Conservation (phyloP, 2,329 filamentous ascomycete species). For the Venturia asperata region DNA sequence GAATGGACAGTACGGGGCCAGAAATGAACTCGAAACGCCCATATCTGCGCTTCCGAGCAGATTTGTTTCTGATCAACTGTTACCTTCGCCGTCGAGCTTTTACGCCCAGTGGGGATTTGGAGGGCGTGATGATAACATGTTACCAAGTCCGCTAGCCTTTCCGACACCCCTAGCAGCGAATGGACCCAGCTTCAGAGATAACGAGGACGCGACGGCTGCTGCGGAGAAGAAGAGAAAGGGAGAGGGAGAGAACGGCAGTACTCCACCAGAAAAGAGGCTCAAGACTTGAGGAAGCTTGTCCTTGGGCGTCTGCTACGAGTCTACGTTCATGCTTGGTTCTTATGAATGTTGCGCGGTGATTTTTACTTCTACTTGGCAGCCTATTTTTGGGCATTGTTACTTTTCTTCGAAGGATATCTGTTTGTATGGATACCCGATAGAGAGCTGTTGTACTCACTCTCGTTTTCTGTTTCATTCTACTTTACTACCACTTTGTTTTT, state of each 20-base stretch:
- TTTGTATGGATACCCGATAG: slow-evolving; percentile 12
- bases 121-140: slow-evolving; percentile 58
- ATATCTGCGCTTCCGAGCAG: slow-evolving; percentile 90
- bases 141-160: slow-evolving; percentile 89
- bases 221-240: slow-evolving; percentile 36
- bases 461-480: neutral
- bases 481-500: neutral
- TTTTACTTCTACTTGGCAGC: neutral
- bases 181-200: slow-evolving; percentile 39
- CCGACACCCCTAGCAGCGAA: slow-evolving; percentile 61
- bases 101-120: slow-evolving; percentile 85
- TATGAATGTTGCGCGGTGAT: neutral
- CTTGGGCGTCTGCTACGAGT: neutral
- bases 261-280: slow-evolving; percentile 27
- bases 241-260: slow-evolving; percentile 30
- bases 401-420: neutral
- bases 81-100: slow-evolving; percentile 87
- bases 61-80: slow-evolving; percentile 78
- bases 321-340: slow-evolving; percentile 7
- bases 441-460: neutral
- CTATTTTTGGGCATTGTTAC: neutral
- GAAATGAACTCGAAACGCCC: slow-evolving; percentile 59
- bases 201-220: slow-evolving; percentile 32
- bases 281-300: slow-evolving; percentile 27
- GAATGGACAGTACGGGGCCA: slow-evolving; percentile 35